These are phyloP conservation scores for Bipolaris oryzae DNA, from an alignment of 2,329 filamentous ascomycete genomes.

Conservation along the genomic window DNA sequence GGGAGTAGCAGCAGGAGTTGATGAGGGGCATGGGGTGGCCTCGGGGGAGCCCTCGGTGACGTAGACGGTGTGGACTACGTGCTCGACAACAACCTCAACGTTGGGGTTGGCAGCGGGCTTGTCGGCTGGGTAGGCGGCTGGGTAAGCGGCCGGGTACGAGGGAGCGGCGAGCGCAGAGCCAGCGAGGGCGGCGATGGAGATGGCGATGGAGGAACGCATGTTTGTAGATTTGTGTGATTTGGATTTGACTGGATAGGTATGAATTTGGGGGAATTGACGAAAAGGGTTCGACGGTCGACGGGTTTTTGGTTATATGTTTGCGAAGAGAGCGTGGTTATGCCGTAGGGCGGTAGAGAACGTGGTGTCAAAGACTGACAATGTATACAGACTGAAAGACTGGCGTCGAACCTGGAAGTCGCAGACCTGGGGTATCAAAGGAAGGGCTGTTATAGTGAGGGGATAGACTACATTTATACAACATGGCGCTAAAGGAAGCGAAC, in stretches of 20 bases:
- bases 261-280: slow-evolving; percentile 20
- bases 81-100: slow-evolving; percentile 35
- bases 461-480: slow-evolving; percentile 35
- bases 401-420: slow-evolving; percentile 46
- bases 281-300: slow-evolving; percentile 26
- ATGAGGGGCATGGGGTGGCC: slow-evolving; percentile 1
- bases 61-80: slow-evolving; percentile 36
- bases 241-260: slow-evolving; percentile 10
- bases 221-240: slow-evolving; percentile 27
- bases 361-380: slow-evolving; percentile 39
- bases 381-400: slow-evolving; percentile 34
- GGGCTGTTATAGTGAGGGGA: slow-evolving; percentile 21
- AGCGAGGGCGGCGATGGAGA: slow-evolving; percentile 37
- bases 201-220: slow-evolving; percentile 37
- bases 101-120: slow-evolving; percentile 18
- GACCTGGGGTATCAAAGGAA: slow-evolving; percentile 32
- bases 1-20: neutral
- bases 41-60: slow-evolving; percentile 23
- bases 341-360: slow-evolving; percentile 42
- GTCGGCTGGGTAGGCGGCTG: neutral
- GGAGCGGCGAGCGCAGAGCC: slow-evolving; percentile 39
- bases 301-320: slow-evolving; percentile 21
- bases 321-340: slow-evolving; percentile 32
- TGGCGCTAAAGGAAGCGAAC: slow-evolving; percentile 16
- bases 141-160: slow-evolving; percentile 2